Evolutionary conservation across 1,139 yeast species (phyloP), one percentile per base, ranked within the genome.

Genomic region (Candida albicans): DNA sequence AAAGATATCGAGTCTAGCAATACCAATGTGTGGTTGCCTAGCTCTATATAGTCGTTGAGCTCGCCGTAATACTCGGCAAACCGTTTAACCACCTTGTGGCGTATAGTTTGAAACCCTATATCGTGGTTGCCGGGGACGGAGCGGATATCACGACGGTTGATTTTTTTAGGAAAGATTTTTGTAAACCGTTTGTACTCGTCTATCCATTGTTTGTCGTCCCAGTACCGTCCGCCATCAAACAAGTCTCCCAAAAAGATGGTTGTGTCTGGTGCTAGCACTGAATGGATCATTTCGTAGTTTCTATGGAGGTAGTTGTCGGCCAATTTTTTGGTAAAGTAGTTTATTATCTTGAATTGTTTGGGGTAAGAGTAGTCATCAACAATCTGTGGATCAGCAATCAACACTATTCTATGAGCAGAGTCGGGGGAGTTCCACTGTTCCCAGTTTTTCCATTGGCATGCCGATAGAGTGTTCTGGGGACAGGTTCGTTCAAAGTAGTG

Each of bases 101-200:
- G 79, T 13, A 73, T 64, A 45, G 82, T 78, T 30, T 95, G 96
- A 61, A 86, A 91, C 0, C 99, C 99, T 52, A 93, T 88, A 61
- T 93, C 99, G 61, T 93, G 99, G 58, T 93, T 93, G 2, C 99
- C 99, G 0, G 98, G 96, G 10, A 93, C 64, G 1, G 84, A 78
- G 55, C 77, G 71, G 35, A 80, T 67, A 3, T 81, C 79, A 27
- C 71, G 62, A 42, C 79, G 72, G 45, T 80, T 65, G 54, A 67
- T 50, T 67, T 78, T 57, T 24, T 65, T 65, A 14, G 79, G 77
- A 59, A 87, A 93, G 1, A 93, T 78, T 1, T 62, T 53, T 54
- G 77, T 75, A 61, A 87, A 93, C 44, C 99, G 68, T 25, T 62
- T 57, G 55, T 76, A 84, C 61, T 93, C 98, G n/a, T 72, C 66